Percentiles rank a stretch among this genome's conserved stretches.
Conservation (phyloP, 805 yeast genomes). For the Jamesozyma hellenica region DNA sequence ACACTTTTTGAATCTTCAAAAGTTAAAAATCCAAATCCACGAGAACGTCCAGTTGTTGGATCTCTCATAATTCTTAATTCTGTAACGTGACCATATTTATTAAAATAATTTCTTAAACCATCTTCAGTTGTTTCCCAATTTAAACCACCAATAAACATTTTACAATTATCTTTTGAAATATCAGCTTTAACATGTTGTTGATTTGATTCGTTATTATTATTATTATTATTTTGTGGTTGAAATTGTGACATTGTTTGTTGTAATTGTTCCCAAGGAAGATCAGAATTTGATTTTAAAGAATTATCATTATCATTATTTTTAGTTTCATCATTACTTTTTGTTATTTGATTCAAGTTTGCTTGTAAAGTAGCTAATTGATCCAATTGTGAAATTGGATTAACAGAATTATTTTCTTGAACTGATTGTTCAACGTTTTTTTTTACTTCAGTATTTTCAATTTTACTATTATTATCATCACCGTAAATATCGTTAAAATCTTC, state of each 20-base stretch:
- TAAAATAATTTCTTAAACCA: constrained; percentile 67
- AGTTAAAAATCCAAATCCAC: constrained; percentile 93
- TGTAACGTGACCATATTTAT: constrained; percentile 78
- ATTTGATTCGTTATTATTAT: neutral
- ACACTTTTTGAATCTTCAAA: constrained; percentile 74
- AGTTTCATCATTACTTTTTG: constrained; percentile 10
- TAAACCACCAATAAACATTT: constrained; percentile 93
- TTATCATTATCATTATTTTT: constrained; percentile 2
- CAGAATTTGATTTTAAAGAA: neutral
- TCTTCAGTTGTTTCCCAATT: constrained; percentile 98
- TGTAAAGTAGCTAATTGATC: constrained; percentile 30
- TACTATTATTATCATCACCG: constrained; percentile 25
- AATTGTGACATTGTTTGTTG: constrained; percentile 29
- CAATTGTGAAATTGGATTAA: constrained; percentile 7
- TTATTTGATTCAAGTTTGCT: constrained; percentile 24
- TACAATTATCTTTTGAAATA: constrained; percentile 65
- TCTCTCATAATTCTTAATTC: constrained; percentile 94
- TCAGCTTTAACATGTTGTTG: constrained; percentile 35
- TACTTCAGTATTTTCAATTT: constrained; percentile 4
- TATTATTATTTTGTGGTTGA: constrained; percentile 14
- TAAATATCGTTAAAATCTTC: constrained; percentile 95
- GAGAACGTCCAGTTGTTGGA: constrained; percentile 69
- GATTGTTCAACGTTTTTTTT: neutral
- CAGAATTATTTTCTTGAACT: neutral
- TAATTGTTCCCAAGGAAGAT: constrained; percentile 27